Percentiles rank a stretch among this genome's conserved stretches.
Conservation (phyloP, 306 rosid genomes). For the Dryas alaskensis region DNA sequence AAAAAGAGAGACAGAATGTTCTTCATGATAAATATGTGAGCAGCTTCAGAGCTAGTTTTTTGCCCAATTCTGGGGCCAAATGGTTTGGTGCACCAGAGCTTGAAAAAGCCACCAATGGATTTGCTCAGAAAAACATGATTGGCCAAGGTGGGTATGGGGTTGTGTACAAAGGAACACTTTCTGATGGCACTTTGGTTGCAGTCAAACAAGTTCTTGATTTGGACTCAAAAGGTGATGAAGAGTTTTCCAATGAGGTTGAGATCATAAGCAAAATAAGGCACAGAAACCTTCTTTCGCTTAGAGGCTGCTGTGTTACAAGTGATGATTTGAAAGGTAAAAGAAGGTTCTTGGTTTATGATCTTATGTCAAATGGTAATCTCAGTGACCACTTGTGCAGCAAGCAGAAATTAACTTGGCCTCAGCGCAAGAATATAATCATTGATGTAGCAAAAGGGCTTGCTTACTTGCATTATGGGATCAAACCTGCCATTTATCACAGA, state of each 20-base stretch:
- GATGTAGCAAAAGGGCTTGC: conserved; percentile 84
- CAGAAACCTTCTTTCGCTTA: conserved; percentile 65
- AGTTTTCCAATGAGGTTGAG: conserved; percentile 70
- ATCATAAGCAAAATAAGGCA: conserved; percentile 78
- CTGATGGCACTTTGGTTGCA: conserved; percentile 59
- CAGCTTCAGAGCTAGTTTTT: conserved; percentile 44
- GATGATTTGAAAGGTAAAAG: conserved; percentile 55
- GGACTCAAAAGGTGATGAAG: conserved; percentile 68
- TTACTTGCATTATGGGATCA: conserved; percentile 69
- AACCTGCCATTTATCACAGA: conserved; percentile 76
- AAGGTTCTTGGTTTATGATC: conserved; percentile 69
- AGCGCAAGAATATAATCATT: conserved; percentile 63
- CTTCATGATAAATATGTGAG: conserved; percentile 43
- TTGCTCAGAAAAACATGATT: conserved; percentile 55
- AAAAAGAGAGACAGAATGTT: conserved; percentile 34
- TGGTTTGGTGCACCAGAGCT: conserved; percentile 71
- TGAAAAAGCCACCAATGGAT: conserved; percentile 61
- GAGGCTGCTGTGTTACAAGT: conserved; percentile 74
- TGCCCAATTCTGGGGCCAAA: conserved; percentile 59
- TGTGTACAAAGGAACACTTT: conserved; percentile 69
- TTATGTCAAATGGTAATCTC: conserved; percentile 67
- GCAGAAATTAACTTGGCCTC: conserved; percentile 61
- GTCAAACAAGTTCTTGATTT: conserved; percentile 56
- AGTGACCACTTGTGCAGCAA: conserved; percentile 45
- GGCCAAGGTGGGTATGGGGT: conserved; percentile 78